phyloP scores from a whole-genome alignment of 2,329 filamentous ascomycete species.

The Diplodia intermedia region DNA sequence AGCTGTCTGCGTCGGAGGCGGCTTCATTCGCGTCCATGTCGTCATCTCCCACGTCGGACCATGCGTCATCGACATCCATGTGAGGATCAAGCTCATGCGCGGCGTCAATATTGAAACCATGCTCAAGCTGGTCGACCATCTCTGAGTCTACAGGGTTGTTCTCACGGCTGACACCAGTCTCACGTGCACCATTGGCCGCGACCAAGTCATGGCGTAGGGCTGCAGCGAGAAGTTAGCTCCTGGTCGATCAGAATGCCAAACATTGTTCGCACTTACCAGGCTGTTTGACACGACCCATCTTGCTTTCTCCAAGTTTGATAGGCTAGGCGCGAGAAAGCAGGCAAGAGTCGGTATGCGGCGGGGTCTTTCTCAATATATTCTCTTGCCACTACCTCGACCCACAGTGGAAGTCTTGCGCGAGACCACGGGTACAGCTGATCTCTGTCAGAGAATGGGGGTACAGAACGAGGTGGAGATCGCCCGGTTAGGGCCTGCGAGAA shows the following conservation, averaged over 20 bases:
- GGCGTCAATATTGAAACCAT: background rate
- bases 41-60: background rate
- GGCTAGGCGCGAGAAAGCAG: background rate
- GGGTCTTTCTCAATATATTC: background rate
- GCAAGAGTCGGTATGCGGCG: background rate
- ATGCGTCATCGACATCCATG: background rate
- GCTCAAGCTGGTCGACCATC: background rate
- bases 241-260: background rate
- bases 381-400: background rate
- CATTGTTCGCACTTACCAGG: background rate
- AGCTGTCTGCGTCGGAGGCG: background rate
- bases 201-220: slow-evolving; percentile 10
- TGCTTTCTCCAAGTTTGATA: background rate
- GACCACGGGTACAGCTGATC: background rate
- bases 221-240: background rate
- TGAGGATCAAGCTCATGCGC: background rate
- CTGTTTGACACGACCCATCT: slow-evolving; percentile 13
- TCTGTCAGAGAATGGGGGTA: background rate
- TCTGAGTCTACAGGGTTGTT: background rate
- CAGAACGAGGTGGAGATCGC: background rate
- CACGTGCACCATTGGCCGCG: background rate
- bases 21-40: background rate
- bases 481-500: background rate
- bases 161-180: background rate
- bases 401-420: background rate